Conservation (phyloP, 2,329 filamentous ascomycete species). For the Pseudocercospora crystallina region DNA sequence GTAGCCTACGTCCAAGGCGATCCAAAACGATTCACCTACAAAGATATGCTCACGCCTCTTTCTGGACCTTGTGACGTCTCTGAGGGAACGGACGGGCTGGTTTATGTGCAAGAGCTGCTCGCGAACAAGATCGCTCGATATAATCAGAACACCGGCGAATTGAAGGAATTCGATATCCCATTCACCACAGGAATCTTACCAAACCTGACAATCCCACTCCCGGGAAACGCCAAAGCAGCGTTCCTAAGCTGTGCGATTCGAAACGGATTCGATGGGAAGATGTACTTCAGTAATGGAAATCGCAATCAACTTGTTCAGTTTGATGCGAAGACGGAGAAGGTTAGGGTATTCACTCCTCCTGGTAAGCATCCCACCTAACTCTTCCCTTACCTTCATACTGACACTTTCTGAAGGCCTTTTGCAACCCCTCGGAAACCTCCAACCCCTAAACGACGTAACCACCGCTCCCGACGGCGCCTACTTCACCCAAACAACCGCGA, state of each 20-base stretch:
- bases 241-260: slow-evolving; percentile 13
- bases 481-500: slow-evolving; percentile 8
- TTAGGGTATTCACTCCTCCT: slow-evolving; percentile 11
- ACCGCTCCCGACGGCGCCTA: slow-evolving; percentile 11
- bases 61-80: slow-evolving; percentile 15
- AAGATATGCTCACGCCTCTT: slow-evolving; percentile 7
- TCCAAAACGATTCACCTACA: slow-evolving; percentile 9
- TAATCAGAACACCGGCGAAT: slow-evolving; percentile 10
- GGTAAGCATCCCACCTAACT: slow-evolving; percentile 9
- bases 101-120: slow-evolving; percentile 12
- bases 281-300: slow-evolving; percentile 14
- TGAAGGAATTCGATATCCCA: slow-evolving; percentile 15
- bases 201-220: slow-evolving; percentile 9
- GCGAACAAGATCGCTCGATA: slow-evolving; percentile 12
- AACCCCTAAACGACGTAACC: slow-evolving; percentile 12
- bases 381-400: slow-evolving; percentile 22
- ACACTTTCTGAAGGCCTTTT: slow-evolving; percentile 5
- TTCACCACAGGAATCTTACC: slow-evolving; percentile 12
- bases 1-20: slow-evolving; percentile 8
- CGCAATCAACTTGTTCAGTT: slow-evolving; percentile 15
- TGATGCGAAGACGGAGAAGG: slow-evolving; percentile 6
- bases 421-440: slow-evolving; percentile 1
- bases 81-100: slow-evolving; percentile 7
- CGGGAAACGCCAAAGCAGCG: slow-evolving; percentile 7
- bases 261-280: slow-evolving; percentile 12